These are phyloP conservation scores for Leishmania lainsoni DNA, from an alignment of 208 protist species.

Conservation along the genomic window DNA sequence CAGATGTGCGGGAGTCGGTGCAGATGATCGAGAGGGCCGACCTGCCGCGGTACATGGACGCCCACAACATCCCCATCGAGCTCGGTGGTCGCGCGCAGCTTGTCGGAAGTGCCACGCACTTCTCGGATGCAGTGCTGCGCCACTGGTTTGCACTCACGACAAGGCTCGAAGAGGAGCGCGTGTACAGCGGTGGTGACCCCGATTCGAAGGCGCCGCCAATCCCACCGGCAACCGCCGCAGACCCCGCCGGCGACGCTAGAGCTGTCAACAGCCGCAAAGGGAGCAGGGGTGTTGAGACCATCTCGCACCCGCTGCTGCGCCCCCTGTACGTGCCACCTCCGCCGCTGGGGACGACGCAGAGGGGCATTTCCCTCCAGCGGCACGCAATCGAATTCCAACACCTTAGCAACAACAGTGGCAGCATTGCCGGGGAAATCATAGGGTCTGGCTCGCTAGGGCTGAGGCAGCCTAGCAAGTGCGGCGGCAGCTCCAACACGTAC, in stretches of 20 bases:
- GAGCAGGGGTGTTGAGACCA: slow-evolving; percentile 7
- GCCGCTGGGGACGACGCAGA: slow-evolving; percentile 34
- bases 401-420: slow-evolving; percentile 19
- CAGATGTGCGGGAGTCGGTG: slow-evolving; percentile 39
- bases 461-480: neutral
- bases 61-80: slow-evolving; percentile 41
- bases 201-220: slow-evolving; percentile 6
- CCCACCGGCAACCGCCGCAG: neutral
- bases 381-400: slow-evolving; percentile 29
- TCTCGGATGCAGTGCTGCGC: slow-evolving; percentile 70
- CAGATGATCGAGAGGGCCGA: slow-evolving; percentile 57
- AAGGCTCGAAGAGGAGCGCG: slow-evolving; percentile 40
- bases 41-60: slow-evolving; percentile 56
- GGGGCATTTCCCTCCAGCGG: slow-evolving; percentile 22
- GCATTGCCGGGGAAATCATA: neutral
- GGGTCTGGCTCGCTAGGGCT: neutral
- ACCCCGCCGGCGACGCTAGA: neutral
- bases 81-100: slow-evolving; percentile 48
- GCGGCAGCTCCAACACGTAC: neutral
- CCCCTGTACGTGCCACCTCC: slow-evolving; percentile 48
- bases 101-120: slow-evolving; percentile 27
- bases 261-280: neutral
- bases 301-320: slow-evolving; percentile 14
- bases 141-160: slow-evolving; percentile 75
- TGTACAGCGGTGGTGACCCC: slow-evolving; percentile 7